Evolutionary conservation across 306 rosid genomes (phyloP), one percentile per base, ranked within the genome.

Genomic region (Medicago arabica): DNA sequence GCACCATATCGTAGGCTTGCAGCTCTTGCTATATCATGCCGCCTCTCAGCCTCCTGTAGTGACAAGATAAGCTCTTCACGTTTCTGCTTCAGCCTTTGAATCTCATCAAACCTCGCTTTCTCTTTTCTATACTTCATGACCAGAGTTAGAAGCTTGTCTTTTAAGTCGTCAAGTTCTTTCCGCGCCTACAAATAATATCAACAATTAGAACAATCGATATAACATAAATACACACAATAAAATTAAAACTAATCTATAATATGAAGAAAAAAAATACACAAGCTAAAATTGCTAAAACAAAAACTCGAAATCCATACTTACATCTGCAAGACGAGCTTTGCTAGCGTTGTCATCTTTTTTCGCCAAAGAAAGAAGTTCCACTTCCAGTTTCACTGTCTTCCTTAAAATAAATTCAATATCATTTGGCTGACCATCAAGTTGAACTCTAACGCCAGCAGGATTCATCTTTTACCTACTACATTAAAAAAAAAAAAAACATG

Each of bases 391-490:
- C 90, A 93, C 80, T 67, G 92, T 86, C 80, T 78, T 87, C 66
- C 97, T 86, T 54, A 91, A 97, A 67, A 93, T 84, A 65, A 83
- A 86, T 58, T 93, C 98, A 67, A 93, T 93, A 76, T 89, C 97
- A 85, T 91, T 97, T 4, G 97, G 98, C 61, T 89, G 97, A 9
- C 98, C 89, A 62, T 93, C 98, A 70, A 93, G 95, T 74, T 90
- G 98, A n/a, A 93, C 98, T 75, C 95, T 85, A 61, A 93, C 98
- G 3, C 31, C 31, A 28, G 31, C 31, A 28, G 31, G 31, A 1
- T 28, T 28, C 31, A 28, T 28, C 31, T 28, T 28, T 28, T 28
- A 28, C 31, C 31, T 28, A 28, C 31, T 28, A 28, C 4, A 28
- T 28, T 28, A 3, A 28, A 28, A 28, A 25, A 25, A 25, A 25